These are phyloP conservation scores for Hermanozyma aechmeae DNA, from an alignment of 805 yeast genomes.

Conservation along the genomic window DNA sequence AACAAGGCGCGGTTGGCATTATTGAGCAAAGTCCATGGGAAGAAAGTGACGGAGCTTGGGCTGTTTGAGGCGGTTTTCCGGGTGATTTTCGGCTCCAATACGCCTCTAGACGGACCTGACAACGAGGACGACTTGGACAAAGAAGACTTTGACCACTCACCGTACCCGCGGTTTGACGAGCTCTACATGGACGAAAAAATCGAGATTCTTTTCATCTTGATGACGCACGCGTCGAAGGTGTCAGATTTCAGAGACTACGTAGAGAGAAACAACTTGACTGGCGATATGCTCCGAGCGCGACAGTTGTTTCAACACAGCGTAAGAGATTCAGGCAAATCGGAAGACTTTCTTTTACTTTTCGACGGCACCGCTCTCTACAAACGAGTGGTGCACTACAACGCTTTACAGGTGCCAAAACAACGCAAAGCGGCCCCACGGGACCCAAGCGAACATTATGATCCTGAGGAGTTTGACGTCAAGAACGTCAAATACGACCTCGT, in stretches of 20 bases:
- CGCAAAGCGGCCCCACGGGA: constrained; percentile 22
- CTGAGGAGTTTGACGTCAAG: constrained; percentile 21
- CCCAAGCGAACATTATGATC: constrained; percentile 20
- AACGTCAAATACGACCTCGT: constrained; percentile 21
- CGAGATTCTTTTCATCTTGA: constrained; percentile 37
- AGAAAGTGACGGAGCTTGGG: constrained; percentile 17
- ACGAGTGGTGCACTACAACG: constrained; percentile 16
- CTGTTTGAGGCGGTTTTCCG: constrained; percentile 26
- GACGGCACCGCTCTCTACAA: constrained; percentile 47
- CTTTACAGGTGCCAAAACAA: constrained; percentile 24
- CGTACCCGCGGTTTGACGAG: constrained; percentile 24
- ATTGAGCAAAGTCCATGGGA: constrained; percentile 30
- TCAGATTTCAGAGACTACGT: constrained; percentile 39
- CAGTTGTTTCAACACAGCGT: constrained; percentile 6
- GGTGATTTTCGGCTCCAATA: constrained; percentile 22
- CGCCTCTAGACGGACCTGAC: constrained; percentile 20
- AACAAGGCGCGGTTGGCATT: constrained; percentile 35
- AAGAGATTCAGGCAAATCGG: constrained; percentile 7
- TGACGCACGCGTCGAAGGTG: constrained; percentile 32
- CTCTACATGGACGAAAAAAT: constrained; percentile 39
- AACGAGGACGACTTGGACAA: constrained; percentile 13
- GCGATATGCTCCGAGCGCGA: constrained; percentile 16
- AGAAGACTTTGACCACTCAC: constrained; percentile 10
- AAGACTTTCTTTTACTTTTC: constrained; percentile 30
- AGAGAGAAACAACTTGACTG: constrained; percentile 25